Percentiles rank a stretch among this genome's conserved stretches.
phyloP scores from a whole-genome alignment of 208 protist species.

The Leishmania turanica region DNA sequence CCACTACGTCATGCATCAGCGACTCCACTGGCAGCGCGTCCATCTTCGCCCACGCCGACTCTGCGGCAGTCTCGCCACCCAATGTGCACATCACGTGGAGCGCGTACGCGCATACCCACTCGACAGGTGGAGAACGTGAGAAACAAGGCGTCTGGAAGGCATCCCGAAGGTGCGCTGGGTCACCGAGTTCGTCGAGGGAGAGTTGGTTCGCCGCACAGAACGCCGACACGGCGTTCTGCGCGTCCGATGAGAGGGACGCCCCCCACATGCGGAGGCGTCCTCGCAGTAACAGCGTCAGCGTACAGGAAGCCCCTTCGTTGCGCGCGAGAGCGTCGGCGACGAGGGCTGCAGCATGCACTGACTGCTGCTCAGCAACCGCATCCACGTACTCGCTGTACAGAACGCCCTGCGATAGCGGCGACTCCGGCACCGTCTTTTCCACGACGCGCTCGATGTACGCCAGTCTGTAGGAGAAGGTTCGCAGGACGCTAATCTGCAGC shows the following conservation, averaged over 20 bases:
- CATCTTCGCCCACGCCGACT: constrained; percentile 9
- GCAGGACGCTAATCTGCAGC: constrained; percentile 59
- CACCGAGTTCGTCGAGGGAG: constrained; percentile 31
- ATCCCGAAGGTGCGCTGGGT: constrained; percentile 13
- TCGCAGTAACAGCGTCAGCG: constrained; percentile 37
- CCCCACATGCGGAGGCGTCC: constrained; percentile 21
- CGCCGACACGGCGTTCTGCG: neutral
- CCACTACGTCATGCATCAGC: constrained; percentile 15
- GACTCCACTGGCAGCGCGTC: constrained; percentile 23
- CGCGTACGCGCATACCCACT: constrained; percentile 26
- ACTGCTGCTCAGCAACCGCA: constrained; percentile 39
- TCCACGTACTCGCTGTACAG: constrained; percentile 59
- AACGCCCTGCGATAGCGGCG: constrained; percentile 32
- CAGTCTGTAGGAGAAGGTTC: constrained; percentile 43
- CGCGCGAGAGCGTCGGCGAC: constrained; percentile 28
- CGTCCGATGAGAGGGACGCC: neutral
- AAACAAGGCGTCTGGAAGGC: constrained; percentile 8
- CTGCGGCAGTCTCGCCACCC: neutral
- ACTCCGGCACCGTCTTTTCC: constrained; percentile 40
- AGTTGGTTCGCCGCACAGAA: constrained; percentile 18
- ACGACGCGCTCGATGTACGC: constrained; percentile 58
- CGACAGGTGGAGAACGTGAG: constrained; percentile 14
- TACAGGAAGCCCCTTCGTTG: constrained; percentile 20
- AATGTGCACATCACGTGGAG: neutral
- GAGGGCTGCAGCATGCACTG: constrained; percentile 20